Base-by-base conservation (phyloP, 2,329 filamentous ascomycete genomes). In the Dryadomyces quercivorus region DNA sequence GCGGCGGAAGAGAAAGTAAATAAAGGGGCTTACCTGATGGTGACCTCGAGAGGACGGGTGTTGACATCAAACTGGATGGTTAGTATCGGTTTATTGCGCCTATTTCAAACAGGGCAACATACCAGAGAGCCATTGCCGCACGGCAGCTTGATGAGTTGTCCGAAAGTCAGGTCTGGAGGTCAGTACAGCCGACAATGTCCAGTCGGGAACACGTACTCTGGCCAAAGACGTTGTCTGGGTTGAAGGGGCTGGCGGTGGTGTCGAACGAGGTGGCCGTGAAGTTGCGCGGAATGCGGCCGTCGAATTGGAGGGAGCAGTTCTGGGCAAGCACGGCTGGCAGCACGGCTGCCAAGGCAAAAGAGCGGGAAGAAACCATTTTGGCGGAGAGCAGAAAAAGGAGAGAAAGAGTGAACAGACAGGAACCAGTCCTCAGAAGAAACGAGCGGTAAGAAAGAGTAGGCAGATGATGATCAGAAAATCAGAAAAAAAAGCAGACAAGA, bases 201-300 rank as follows among this genome's bases (percentile, higher is more conserved):
- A 5, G 50, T 47, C 26, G 5, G 34, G 47, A 44, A 26, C 8
- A 42, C 63, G 5, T 57, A 69, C 69, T 65, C 59, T 74, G 68
- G 48, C 77, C 78, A 60, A 78, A 72, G 53, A 80, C 75, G 60
- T 71, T 78, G 55, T 65, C 66, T 0, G 77, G 70, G 66, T 73
- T 76, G 67, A 74, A 82, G 31, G 75, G 66, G 38, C 67, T 70
- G 50, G 64, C 64, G 5, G 60, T 61, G 2, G 59, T 55, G 60
- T 75, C 73, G 54, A 78, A 76, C 8, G 67, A 63, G 50, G 66
- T 63, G 13, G 67, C 59, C 5, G 63, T 64, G 38, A 70, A 69
- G 42, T 63, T 66, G 7, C 62, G 58, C 1, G 74, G 69, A 1
- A 77, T 61, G 16, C 75, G 70, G 21, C 73, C 74, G 52, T 77